These are phyloP conservation scores for Arthrobotrys iridis DNA, from an alignment of 2,329 filamentous ascomycete genomes.

Conservation along the genomic window DNA sequence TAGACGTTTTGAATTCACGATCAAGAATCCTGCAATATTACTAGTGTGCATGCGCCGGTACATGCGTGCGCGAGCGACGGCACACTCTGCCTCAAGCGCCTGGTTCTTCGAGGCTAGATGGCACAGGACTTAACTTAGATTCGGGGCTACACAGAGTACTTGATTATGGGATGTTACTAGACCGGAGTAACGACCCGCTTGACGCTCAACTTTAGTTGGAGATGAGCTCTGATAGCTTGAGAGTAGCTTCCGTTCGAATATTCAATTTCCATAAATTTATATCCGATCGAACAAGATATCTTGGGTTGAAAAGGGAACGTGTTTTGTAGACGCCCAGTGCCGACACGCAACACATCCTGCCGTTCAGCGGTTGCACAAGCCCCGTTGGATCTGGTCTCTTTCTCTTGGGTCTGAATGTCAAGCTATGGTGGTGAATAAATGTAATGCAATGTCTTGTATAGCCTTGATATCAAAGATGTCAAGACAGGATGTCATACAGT, in stretches of 20 bases:
- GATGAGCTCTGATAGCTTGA: background rate
- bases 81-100: no score
- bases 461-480: constrained; percentile 3
- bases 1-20: no score
- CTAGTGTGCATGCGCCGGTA: no score
- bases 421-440: background rate
- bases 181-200: background rate
- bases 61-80: no score
- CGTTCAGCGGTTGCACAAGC: background rate
- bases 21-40: no score
- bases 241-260: background rate
- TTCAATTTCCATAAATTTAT: no score
- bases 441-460: constrained; percentile 3
- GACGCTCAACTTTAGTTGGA: background rate
- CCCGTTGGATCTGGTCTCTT: background rate
- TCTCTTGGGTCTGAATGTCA: background rate
- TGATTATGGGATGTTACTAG: background rate
- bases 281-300: no score
- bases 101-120: no score
- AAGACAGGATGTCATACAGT: constrained; percentile 1
- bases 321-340: background rate
- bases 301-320: no score
- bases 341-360: background rate
- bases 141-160: no score
- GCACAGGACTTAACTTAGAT: no score